Base-by-base conservation (phyloP, 2,329 filamentous ascomycete genomes). In the Talaromyces islandicus region DNA sequence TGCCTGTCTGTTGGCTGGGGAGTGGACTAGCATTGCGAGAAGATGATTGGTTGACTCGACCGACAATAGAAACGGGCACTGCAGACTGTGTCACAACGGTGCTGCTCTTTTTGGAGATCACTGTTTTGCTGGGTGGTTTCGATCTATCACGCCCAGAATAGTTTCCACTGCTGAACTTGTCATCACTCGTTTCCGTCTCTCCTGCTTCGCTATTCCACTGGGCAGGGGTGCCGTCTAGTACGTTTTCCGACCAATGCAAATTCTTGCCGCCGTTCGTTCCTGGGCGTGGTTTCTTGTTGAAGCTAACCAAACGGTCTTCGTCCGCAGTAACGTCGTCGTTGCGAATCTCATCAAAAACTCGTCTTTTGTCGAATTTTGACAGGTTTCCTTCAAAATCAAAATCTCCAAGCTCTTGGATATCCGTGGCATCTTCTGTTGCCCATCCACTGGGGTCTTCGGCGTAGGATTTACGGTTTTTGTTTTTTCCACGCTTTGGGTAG, bases 371-470 rank as follows among this genome's bases (percentile, higher is more conserved):
- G 68, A 97, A 97, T 70, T 96, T 96, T 53, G 91, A 92, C 32
- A 97, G 81, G 65, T 92, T 92, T 58, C 86, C 87, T 67, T 90
- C 88, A 69, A 97, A 97, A 73, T 97, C 93, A 68, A 97, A 97
- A 63, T 97, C 94, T 11, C 90, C 91, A 80, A 94, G 85, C 71
- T 95, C 93, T 75, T 93, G 90, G 24, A 94, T 90, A 71, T 97
- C 94, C 0, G 91, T 97, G 24, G 93, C 92, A 69, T 97, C 93
- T 71, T 97, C 94, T 0, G 93, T 97, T 4, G 91, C 92, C 92
- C 93, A 97, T 3, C 91, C 93, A 71, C 91, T 95, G 50, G 91
- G 75, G 58, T 82, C 79, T 60, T 85, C 82, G 9, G 67, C 84
- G 62, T 80, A 77, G 35, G 69, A 64, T 65, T 76, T 75, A 65